Evolutionary conservation across 192 early-diverging fungal species (phyloP).

Genomic region (Phlyctochytrium arcticum): DNA sequence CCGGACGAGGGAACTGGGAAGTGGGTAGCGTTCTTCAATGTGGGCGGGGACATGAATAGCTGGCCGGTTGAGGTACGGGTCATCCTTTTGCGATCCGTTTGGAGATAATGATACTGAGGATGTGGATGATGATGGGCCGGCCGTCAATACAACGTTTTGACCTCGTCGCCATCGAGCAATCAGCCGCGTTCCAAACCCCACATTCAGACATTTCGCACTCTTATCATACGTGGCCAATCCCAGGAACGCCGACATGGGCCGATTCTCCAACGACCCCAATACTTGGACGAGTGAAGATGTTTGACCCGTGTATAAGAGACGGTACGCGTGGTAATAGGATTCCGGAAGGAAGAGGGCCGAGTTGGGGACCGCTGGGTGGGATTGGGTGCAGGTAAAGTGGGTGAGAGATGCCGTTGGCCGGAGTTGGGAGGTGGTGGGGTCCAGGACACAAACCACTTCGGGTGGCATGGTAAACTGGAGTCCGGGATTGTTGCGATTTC

Average conservation of each 20-base stretch:
- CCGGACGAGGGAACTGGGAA: background rate
- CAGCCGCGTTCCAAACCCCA: background rate
- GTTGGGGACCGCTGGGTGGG: background rate
- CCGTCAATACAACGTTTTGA: background rate
- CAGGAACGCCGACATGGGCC: conserved; percentile 8
- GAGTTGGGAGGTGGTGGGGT: no score
- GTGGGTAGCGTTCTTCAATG: background rate
- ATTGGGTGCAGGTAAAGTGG: background rate
- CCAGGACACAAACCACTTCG: no score
- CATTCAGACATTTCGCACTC: background rate
- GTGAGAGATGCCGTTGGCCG: no score
- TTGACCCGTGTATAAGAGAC: background rate
- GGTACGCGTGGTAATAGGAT: background rate
- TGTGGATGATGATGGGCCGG: no score
- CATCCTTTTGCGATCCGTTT: no score
- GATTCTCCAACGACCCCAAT: conserved; percentile 2
- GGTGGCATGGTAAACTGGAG: no score
- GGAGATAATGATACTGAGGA: no score
- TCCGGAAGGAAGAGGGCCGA: background rate
- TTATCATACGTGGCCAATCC: conserved; percentile 2
- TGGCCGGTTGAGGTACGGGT: background rate
- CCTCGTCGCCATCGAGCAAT: background rate
- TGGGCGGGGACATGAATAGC: background rate
- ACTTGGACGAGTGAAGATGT: background rate
- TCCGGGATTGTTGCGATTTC: no score